Percentiles rank a stretch among this genome's conserved stretches.
Evolutionary conservation across 345 rosid genomes (phyloP).

Genomic region (Eutrema japonicum): DNA sequence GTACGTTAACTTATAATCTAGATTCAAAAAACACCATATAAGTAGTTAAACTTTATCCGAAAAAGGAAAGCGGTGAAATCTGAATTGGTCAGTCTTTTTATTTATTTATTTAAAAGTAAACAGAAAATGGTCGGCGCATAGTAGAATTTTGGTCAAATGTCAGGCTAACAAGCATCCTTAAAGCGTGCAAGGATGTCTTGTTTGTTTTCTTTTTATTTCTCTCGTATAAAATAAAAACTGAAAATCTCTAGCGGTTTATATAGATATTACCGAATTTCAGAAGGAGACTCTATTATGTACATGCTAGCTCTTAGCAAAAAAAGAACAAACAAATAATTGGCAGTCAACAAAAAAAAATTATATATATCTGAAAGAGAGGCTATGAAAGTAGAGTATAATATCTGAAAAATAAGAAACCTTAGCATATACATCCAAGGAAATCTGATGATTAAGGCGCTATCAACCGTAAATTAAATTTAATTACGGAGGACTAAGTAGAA

Average conservation of each 20-base stretch:
- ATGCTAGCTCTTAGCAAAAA: background rate
- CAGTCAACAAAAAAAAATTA: background rate
- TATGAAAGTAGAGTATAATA: background rate
- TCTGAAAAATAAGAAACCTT: constrained; percentile 2
- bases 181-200: constrained; percentile 8
- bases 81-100: constrained; percentile 25
- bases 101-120: background rate
- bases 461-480: constrained; percentile 19
- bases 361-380: background rate
- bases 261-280: background rate
- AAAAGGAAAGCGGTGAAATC: constrained; percentile 35
- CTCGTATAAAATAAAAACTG: background rate
- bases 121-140: constrained; percentile 34
- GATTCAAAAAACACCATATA: background rate
- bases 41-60: constrained; percentile 16
- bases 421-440: background rate
- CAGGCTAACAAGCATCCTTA: constrained; percentile 36
- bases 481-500: constrained; percentile 11
- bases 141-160: constrained; percentile 29
- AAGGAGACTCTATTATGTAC: background rate
- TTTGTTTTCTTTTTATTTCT: background rate
- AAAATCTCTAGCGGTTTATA: background rate
- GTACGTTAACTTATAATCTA: background rate
- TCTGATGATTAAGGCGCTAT: constrained; percentile 2
- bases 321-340: background rate